A percentile compares a stretch with the other conserved stretches of the same genome.
phyloP scores from a whole-genome alignment of 805 yeast genomes.

The Jamesozyma lodderae region DNA sequence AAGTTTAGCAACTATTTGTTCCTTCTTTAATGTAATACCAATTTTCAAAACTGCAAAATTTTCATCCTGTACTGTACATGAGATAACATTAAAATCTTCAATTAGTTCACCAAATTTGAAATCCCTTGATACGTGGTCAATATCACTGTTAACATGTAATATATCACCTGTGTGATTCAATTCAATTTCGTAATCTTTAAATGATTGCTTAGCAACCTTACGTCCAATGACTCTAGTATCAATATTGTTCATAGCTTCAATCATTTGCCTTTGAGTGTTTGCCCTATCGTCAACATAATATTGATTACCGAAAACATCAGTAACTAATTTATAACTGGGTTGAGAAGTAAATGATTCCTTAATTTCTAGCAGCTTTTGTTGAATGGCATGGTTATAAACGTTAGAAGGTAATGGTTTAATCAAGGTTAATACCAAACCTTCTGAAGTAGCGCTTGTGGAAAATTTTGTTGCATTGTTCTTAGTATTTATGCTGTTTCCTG shows the following conservation, averaged over 20 bases:
- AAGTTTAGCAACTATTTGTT: no score
- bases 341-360: constrained; percentile 6
- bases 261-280: constrained; percentile 11
- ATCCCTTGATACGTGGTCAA: constrained; percentile 15
- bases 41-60: constrained; percentile 15
- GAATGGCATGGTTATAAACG: constrained; percentile 15
- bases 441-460: not conserved
- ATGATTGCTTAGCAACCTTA: constrained; percentile 19
- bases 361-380: constrained; percentile 9
- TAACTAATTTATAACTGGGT: constrained; percentile 19
- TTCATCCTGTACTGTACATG: constrained; percentile 19
- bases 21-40: constrained; percentile 4
- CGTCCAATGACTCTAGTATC: constrained; percentile 15
- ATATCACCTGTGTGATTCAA: constrained; percentile 21
- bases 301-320: constrained; percentile 25
- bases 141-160: constrained; percentile 15
- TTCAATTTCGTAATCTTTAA: constrained; percentile 24
- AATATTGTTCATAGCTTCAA: constrained; percentile 10
- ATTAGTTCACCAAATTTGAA: constrained; percentile 15
- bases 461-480: not conserved
- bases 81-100: constrained; percentile 18
- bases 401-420: constrained; percentile 14
- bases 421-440: constrained; percentile 11
- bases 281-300: constrained; percentile 24
- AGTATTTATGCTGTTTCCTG: no score